These are phyloP conservation scores for Ophiognomonia clavigignenti-juglandacearum DNA, from an alignment of 2,329 filamentous ascomycete species.

Conservation along the genomic window DNA sequence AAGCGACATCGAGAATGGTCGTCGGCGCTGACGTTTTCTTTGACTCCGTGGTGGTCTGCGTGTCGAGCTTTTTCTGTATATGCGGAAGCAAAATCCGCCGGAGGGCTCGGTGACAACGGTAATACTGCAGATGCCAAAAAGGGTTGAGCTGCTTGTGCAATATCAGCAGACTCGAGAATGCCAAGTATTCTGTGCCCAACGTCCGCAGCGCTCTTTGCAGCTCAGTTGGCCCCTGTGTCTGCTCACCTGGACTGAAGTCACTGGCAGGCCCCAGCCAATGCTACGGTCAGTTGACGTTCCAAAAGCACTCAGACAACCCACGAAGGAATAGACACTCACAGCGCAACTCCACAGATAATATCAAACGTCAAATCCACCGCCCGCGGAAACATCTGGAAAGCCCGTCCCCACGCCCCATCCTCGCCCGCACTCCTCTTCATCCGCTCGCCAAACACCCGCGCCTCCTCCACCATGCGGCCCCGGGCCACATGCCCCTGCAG, in stretches of 20 bases:
- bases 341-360: constrained; percentile 8
- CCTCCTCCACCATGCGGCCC: constrained; percentile 5
- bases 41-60: constrained; percentile 2
- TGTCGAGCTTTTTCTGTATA: background rate
- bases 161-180: constrained; percentile 2
- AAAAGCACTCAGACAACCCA: background rate
- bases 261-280: background rate
- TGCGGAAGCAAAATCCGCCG: constrained; percentile 4
- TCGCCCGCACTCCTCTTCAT: background rate
- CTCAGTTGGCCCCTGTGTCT: constrained; percentile 5
- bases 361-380: constrained; percentile 12
- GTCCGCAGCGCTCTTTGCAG: constrained; percentile 3
- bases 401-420: background rate
- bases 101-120: background rate
- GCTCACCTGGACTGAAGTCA: constrained; percentile 10
- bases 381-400: constrained; percentile 5
- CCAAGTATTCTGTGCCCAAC: background rate
- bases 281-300: background rate
- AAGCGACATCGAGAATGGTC: constrained; percentile 22
- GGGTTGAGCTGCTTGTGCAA: constrained; percentile 8
- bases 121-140: background rate
- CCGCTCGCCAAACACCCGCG: background rate
- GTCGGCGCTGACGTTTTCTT: constrained; percentile 14
- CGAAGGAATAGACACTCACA: background rate
- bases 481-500: constrained; percentile 1